Conservation (phyloP, 2,329 filamentous ascomycete species). For the Ceratocystis colombiana region DNA sequence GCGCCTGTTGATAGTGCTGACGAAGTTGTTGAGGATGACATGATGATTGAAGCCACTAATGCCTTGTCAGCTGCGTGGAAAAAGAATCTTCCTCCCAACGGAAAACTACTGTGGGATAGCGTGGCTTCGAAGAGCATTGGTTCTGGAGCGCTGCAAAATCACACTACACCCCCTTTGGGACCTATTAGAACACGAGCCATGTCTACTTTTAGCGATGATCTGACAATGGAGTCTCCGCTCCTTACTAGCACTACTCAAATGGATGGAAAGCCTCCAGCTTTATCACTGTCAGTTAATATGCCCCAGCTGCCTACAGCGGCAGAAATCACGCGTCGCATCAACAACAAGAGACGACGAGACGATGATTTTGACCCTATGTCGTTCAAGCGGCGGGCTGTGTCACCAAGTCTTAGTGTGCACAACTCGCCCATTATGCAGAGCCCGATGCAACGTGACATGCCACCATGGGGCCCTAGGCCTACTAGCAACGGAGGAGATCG, state of each 20-base stretch:
- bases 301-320: slow-evolving; percentile 51
- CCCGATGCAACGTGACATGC: slow-evolving; percentile 61
- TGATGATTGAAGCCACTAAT: slow-evolving; percentile 47
- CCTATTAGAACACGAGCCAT: slow-evolving; percentile 50
- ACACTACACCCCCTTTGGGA: slow-evolving; percentile 56
- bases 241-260: slow-evolving; percentile 11
- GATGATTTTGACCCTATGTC: slow-evolving; percentile 81
- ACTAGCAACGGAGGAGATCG: slow-evolving; percentile 42
- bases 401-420: slow-evolving; percentile 80
- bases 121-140: slow-evolving; percentile 37
- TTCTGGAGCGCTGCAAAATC: slow-evolving; percentile 36
- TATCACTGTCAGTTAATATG: slow-evolving; percentile 20
- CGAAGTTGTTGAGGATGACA: slow-evolving; percentile 59
- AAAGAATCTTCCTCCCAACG: slow-evolving; percentile 18
- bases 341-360: slow-evolving; percentile 74
- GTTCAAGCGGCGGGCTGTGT: slow-evolving; percentile 86
- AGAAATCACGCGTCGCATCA: slow-evolving; percentile 67
- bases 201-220: slow-evolving; percentile 57
- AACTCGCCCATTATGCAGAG: slow-evolving; percentile 84
- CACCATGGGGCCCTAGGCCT: slow-evolving; percentile 62
- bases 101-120: slow-evolving; percentile 23
- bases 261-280: slow-evolving; percentile 16
- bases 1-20: slow-evolving; percentile 56
- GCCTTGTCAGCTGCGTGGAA: slow-evolving; percentile 36
- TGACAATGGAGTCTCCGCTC: slow-evolving; percentile 61